These are phyloP conservation scores for Artemisia annua DNA, from an alignment of 129 eudicot species.

Conservation along the genomic window DNA sequence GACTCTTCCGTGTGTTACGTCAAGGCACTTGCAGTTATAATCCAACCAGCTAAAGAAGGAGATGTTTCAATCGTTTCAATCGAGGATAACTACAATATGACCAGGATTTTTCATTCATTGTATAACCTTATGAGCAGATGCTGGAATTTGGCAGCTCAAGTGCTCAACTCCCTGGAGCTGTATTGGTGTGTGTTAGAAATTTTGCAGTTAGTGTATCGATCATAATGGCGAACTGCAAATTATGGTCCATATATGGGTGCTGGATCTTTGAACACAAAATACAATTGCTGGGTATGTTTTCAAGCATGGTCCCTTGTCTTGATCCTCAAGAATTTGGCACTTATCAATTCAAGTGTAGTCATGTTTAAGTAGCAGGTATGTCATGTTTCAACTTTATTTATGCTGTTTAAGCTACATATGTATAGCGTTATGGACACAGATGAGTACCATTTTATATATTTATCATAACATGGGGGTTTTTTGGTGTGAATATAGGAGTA, in stretches of 20 bases:
- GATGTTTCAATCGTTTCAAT: conserved; percentile 10
- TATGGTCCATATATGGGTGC: not conserved
- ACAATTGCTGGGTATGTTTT: not conserved
- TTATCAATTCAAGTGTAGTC: not conserved
- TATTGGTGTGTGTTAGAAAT: not conserved
- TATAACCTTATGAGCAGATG: not conserved
- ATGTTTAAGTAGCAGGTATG: conserved; percentile 11
- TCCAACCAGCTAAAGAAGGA: not conserved
- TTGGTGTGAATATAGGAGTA: not conserved
- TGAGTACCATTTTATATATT: conserved; percentile 4
- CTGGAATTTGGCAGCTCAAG: not conserved
- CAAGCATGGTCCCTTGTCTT: not conserved
- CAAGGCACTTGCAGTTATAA: not conserved
- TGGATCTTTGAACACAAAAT: not conserved
- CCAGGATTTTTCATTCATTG: not conserved
- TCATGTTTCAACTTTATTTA: conserved; percentile 1
- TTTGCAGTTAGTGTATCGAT: not conserved
- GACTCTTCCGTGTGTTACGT: not conserved
- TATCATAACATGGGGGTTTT: not conserved
- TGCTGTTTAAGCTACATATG: conserved; percentile 4
- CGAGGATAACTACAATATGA: not conserved
- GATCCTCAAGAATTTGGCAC: not conserved
- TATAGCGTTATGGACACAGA: conserved; percentile 15
- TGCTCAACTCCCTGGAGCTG: not conserved
- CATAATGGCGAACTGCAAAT: conserved; percentile 13